These are phyloP conservation scores for Gossypium schwendimanii DNA, from an alignment of 441 rosid species.

Conservation along the genomic window DNA sequence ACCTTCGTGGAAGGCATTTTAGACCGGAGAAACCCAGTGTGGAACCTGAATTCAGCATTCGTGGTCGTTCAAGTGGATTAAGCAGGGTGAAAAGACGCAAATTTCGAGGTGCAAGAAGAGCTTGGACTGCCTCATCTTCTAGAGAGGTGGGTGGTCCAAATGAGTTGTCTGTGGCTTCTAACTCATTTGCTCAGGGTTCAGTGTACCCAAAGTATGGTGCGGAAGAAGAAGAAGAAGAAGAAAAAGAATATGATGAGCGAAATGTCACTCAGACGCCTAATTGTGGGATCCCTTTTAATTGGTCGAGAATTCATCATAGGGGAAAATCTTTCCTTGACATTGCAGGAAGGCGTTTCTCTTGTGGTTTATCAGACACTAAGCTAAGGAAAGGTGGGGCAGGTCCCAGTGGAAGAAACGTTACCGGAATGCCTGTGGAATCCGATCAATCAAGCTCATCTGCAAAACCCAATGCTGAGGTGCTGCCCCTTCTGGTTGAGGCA, in stretches of 20 bases:
- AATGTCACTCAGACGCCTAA: constrained; percentile 58
- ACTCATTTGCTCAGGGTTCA: constrained; percentile 59
- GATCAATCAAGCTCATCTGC: constrained; percentile 56
- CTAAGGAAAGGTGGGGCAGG: constrained; percentile 47
- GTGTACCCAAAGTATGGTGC: constrained; percentile 27
- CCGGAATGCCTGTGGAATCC: constrained; percentile 58
- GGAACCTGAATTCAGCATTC: constrained; percentile 31
- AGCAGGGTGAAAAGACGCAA: constrained; percentile 64
- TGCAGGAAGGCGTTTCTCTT: constrained; percentile 93
- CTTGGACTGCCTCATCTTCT: constrained; percentile 30
- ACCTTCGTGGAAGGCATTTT: constrained; percentile 32
- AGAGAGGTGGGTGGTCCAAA: constrained; percentile 54
- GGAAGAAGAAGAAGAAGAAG: constrained; percentile 43
- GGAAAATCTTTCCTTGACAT: constrained; percentile 78
- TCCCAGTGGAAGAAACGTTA: constrained; percentile 44
- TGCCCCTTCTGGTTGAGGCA: constrained; percentile 76
- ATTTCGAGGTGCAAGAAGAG: constrained; percentile 62
- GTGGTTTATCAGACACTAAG: constrained; percentile 73
- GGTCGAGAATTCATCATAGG: constrained; percentile 91
- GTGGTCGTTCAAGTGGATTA: constrained; percentile 34
- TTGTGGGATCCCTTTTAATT: constrained; percentile 94
- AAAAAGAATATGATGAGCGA: constrained; percentile 44
- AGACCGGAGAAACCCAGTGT: constrained; percentile 28
- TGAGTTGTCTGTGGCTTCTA: constrained; percentile 93
- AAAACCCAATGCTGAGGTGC: constrained; percentile 58